phyloP scores from a whole-genome alignment of 2,329 filamentous ascomycete species.

The Epichloe aotearoae region DNA sequence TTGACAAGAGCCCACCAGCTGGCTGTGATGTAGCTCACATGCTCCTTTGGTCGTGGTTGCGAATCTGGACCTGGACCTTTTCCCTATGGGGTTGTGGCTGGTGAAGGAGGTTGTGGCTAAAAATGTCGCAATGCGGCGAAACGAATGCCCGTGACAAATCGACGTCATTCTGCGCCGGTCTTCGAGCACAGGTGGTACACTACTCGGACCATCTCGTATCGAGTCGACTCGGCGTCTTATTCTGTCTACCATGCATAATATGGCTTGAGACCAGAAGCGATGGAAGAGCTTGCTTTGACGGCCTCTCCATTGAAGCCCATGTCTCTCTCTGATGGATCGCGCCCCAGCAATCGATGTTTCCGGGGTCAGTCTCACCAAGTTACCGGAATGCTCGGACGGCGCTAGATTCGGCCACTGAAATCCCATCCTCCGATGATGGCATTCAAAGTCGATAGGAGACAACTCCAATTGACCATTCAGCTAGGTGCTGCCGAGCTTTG shows the following conservation, averaged over 20 bases:
- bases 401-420: not conserved
- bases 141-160: not conserved
- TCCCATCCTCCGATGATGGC: too few species aligned
- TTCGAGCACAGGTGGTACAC: too few species aligned
- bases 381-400: too few species aligned
- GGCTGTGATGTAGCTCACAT: slow-evolving; percentile 1
- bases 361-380: too few species aligned
- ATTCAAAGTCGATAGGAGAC: too few species aligned
- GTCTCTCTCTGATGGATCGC: too few species aligned
- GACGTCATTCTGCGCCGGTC: not conserved
- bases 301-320: too few species aligned
- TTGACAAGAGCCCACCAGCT: not conserved
- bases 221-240: not conserved
- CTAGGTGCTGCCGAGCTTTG: not conserved
- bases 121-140: not conserved
- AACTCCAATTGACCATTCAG: not conserved
- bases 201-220: not conserved
- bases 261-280: not conserved
- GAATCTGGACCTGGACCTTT: not conserved
- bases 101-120: not conserved
- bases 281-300: not conserved
- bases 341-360: too few species aligned
- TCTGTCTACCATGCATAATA: not conserved
- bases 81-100: not conserved
- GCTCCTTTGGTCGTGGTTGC: not conserved